Conservation (phyloP, 768 basidiomycete species). For the Ramaria rubella region DNA sequence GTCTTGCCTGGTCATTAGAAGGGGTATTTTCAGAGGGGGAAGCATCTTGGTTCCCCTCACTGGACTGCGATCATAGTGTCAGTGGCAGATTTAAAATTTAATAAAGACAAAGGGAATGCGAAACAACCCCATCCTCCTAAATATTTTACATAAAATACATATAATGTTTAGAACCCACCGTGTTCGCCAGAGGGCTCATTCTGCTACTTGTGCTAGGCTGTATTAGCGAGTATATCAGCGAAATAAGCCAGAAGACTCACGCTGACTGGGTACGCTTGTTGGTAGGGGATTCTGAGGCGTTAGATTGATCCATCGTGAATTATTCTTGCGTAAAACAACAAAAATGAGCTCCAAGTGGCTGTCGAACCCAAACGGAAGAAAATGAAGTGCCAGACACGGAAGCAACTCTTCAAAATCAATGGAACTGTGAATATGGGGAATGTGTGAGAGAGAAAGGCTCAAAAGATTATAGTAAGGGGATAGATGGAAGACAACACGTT, state of each 20-base stretch:
- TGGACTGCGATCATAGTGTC: neutral
- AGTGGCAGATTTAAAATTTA: neutral
- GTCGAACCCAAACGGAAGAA: neutral
- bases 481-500: neutral
- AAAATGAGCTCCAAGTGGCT: neutral
- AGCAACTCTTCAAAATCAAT: neutral
- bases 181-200: neutral
- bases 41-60: neutral
- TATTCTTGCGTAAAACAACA: neutral
- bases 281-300: neutral
- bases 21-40: neutral
- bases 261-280: neutral
- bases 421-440: neutral
- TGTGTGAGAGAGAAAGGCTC: neutral
- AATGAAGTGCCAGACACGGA: neutral
- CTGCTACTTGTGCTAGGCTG: neutral
- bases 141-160: neutral
- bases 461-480: neutral
- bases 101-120: neutral
- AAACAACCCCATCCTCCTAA: neutral
- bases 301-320: neutral
- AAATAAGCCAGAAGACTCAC: neutral
- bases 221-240: neutral
- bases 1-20: neutral
- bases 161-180: neutral